phyloP scores from a whole-genome alignment of 495 filamentous ascomycete genomes.

The Choiromyces venosus region DNA sequence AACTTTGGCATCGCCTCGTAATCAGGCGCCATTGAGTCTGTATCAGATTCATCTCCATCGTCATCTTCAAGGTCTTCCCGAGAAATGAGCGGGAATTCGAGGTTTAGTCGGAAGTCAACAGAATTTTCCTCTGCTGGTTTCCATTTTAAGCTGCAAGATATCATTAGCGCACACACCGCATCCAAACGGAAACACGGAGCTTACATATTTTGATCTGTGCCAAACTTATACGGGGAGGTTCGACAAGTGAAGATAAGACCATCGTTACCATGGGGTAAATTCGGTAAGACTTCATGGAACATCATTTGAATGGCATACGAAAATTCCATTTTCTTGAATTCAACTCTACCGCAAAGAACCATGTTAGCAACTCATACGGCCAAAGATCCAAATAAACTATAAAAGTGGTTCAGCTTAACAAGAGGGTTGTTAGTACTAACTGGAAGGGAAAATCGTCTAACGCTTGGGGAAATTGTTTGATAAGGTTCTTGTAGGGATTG shows the following conservation, averaged over 20 bases:
- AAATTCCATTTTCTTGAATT: constrained; percentile 81
- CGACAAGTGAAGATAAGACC: constrained; percentile 95
- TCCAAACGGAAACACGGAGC: not conserved
- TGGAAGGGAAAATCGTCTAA: constrained; percentile 63
- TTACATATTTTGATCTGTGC: constrained; percentile 60
- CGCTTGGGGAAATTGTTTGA: constrained; percentile 63
- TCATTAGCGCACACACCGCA: not conserved
- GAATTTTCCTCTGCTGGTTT: constrained; percentile 90
- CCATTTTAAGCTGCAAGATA: constrained; percentile 87
- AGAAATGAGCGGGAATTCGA: constrained; percentile 68
- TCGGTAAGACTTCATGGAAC: constrained; percentile 77
- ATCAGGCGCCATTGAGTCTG: constrained; percentile 42
- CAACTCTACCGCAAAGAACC: constrained; percentile 48
- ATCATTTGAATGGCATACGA: constrained; percentile 85
- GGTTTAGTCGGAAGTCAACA: constrained; percentile 75
- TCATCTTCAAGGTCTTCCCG: constrained; percentile 52
- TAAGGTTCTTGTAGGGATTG: constrained; percentile 69
- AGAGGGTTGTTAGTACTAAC: constrained; percentile 19
- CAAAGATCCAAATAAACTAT: not conserved
- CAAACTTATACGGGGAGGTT: constrained; percentile 72
- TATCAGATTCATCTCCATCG: constrained; percentile 16
- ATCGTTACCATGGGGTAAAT: constrained; percentile 85
- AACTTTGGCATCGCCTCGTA: constrained; percentile 57
- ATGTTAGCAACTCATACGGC: constrained; percentile 14
- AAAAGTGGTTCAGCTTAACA: not conserved